Evolutionary conservation across 371 early-diverging fungal genomes (phyloP), one percentile per base, ranked within the genome.

Genomic region (Synchytrium microbalum): DNA sequence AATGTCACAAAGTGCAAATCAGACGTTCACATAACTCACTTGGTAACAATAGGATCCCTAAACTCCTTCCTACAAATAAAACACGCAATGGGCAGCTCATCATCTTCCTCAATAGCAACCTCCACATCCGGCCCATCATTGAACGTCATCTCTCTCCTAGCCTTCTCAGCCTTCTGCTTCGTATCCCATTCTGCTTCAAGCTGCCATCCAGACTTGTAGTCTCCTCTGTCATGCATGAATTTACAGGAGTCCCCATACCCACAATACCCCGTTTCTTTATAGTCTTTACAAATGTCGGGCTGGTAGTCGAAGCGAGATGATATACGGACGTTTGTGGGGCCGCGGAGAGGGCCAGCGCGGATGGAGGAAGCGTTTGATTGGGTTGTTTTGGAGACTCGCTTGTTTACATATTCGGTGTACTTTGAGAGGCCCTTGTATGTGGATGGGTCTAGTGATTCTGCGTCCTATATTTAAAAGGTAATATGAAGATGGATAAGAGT

Each of bases 281-380:
- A 98, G 79, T 98, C 98, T 77, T 98, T 98, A 82, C 98, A 98
- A 30, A 98, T 80, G 66, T 94, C 95, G n/a, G 93, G 94, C 72
- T 93, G 92, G 76, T 96, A 98, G 76, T 98, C 98, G 65, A 96
- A 89, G 10, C 91, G 84, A 56, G 81, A 83, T 2, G 92, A 91
- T 0, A 93, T 87, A 59, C 96, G 84, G 53, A 96, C 79, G 69
- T 93, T 88, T 16, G 90, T 74, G 19, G 91, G 84, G 1, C 88
- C 94, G 19, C 83, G 72, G 60, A 92, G 85, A 2, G 98, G 96
- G 0, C 98, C 96, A 0, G 90, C 87, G 55, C 88, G 66, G 67
- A 79, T 83, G 63, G 78, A 77, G 65, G 60, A 66, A 54, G 72
- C 76, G 68, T 73, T 80, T 32, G 74, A 67, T 72, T 72, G 80